These are phyloP conservation scores for Xylariaceae sp. DNA, from an alignment of 2,329 filamentous ascomycete species.

Conservation along the genomic window DNA sequence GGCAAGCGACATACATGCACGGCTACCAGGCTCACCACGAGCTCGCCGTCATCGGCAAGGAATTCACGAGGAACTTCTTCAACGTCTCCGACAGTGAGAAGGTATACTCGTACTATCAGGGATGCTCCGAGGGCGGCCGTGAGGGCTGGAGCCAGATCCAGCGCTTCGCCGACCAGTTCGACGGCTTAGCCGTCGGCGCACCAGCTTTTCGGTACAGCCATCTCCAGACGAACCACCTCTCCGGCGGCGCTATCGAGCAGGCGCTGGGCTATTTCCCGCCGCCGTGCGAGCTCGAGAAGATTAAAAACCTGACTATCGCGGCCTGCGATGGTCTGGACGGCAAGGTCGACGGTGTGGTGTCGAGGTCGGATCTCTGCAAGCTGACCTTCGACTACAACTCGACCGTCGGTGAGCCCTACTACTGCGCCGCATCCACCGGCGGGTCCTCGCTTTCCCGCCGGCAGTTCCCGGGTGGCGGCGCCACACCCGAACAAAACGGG, in stretches of 20 bases:
- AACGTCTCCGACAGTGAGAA: conserved; percentile 31
- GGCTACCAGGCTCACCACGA: conserved; percentile 43
- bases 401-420: conserved; percentile 50
- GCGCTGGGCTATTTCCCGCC: conserved; percentile 45
- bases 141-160: conserved; percentile 54
- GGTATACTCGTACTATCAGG: conserved; percentile 54
- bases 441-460: conserved; percentile 31
- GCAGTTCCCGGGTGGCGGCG: conserved; percentile 26
- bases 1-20: conserved; percentile 41
- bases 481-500: conserved; percentile 32
- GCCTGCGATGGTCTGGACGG: conserved; percentile 60
- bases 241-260: conserved; percentile 43
- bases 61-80: conserved; percentile 47
- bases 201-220: conserved; percentile 50
- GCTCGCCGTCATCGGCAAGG: conserved; percentile 45
- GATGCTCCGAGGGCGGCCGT: conserved; percentile 57
- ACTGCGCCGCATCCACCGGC: conserved; percentile 44
- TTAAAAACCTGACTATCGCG: conserved; percentile 56
- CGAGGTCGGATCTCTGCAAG: conserved; percentile 41
- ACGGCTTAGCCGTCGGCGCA: conserved; percentile 49
- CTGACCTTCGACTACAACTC: conserved; percentile 45
- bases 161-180: conserved; percentile 51
- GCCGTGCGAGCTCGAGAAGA: conserved; percentile 48
- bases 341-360: conserved; percentile 55
- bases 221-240: conserved; percentile 50